Evolutionary conservation across 805 yeast genomes (phyloP).

Genomic region (Saccharomycodes ludwigii): DNA sequence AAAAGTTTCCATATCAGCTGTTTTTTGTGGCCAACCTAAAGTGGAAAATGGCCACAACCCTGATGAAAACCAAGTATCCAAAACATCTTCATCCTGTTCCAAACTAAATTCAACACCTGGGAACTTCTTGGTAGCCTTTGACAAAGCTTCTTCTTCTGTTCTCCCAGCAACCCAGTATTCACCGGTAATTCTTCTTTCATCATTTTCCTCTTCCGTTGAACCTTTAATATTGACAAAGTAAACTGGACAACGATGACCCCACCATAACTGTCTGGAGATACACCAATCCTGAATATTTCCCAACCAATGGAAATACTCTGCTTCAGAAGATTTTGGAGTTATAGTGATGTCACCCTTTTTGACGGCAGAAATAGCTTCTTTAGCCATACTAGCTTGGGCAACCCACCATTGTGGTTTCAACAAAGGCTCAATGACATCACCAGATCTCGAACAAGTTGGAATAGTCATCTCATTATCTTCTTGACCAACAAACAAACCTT

Average conservation of each 20-base stretch:
- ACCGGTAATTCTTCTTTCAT: conserved; percentile 37
- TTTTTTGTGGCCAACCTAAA: conserved; percentile 85
- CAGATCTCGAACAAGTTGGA: conserved; percentile 91
- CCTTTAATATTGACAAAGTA: conserved; percentile 80
- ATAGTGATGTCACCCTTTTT: conserved; percentile 69
- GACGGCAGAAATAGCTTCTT: conserved; percentile 76
- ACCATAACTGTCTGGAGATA: conserved; percentile 87
- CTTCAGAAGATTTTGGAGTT: conserved; percentile 79
- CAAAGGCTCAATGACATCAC: conserved; percentile 92
- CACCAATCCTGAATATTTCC: conserved; percentile 98
- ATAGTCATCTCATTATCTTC: conserved; percentile 92
- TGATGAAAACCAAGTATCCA: conserved; percentile 98
- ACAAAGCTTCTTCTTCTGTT: conserved; percentile 67
- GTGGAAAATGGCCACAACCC: conserved; percentile 98
- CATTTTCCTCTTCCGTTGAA: conserved; percentile 38
- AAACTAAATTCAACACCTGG: conserved; percentile 58
- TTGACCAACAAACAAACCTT: conserved; percentile 71
- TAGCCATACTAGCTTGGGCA: conserved; percentile 77
- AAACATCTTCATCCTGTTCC: conserved; percentile 94
- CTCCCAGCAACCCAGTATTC: conserved; percentile 89
- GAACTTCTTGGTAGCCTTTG: conserved; percentile 65
- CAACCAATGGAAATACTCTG: conserved; percentile 91
- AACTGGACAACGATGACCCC: conserved; percentile 98
- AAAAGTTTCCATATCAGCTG: conserved; percentile 62
- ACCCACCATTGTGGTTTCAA: conserved; percentile 99